Evolutionary conservation across 129 eudicot genomes (phyloP).

Genomic region (Smallanthus sonchifolius): DNA sequence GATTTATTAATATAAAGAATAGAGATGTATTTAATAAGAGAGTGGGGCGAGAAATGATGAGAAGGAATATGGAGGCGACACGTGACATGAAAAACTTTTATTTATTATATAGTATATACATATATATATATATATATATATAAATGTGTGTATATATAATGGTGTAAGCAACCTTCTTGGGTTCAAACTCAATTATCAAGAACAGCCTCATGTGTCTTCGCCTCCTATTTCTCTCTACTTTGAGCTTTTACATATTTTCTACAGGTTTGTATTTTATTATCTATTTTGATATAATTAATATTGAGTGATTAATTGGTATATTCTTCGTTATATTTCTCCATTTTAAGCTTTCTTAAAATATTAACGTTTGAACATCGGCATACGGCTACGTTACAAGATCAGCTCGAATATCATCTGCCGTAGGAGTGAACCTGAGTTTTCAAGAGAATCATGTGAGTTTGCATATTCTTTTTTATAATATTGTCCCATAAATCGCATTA

Average conservation of each 20-base stretch:
- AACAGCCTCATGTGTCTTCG: slow-evolving; percentile 21
- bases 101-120: no score
- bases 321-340: neutral
- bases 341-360: neutral
- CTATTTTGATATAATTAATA: neutral
- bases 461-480: neutral
- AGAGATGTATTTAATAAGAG: no score
- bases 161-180: neutral
- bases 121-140: neutral
- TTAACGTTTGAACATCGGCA: neutral
- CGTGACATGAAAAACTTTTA: no score
- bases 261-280: slow-evolving; percentile 6
- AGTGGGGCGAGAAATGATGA: no score
- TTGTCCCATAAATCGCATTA: neutral
- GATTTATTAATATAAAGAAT: no score
- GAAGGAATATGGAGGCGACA: no score
- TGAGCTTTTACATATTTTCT: slow-evolving; percentile 3
- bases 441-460: slow-evolving; percentile 3
- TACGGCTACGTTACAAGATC: neutral
- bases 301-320: neutral
- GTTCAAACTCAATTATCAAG: neutral
- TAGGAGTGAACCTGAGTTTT: slow-evolving; percentile 6
- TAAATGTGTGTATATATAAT: neutral
- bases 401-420: slow-evolving; percentile 11
- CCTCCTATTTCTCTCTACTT: slow-evolving; percentile 14